Conservation (phyloP, 768 basidiomycete species). For the Collybiopsis luxurians region DNA sequence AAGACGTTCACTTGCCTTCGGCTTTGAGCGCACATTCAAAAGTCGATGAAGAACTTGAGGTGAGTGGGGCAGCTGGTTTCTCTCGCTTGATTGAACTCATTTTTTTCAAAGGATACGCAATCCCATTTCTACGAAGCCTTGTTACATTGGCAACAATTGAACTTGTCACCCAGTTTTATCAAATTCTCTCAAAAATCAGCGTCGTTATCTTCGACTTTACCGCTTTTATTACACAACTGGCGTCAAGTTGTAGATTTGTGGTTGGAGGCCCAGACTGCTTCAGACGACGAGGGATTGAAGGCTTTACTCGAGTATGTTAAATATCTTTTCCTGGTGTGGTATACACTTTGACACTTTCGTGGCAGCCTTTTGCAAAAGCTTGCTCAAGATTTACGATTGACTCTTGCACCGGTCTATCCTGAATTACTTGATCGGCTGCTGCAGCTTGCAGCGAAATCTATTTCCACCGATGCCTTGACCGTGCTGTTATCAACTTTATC, state of each 20-base stretch:
- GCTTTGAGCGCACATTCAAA: slow-evolving; percentile 33
- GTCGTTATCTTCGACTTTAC: slow-evolving; percentile 68
- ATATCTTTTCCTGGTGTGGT: not conserved
- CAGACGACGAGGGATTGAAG: slow-evolving; percentile 71
- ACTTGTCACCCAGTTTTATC: slow-evolving; percentile 73
- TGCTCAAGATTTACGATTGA: slow-evolving; percentile 77
- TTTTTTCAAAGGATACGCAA: slow-evolving; percentile 56
- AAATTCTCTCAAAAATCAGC: slow-evolving; percentile 62
- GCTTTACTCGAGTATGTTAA: slow-evolving; percentile 67
- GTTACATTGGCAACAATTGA: slow-evolving; percentile 76
- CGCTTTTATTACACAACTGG: slow-evolving; percentile 80
- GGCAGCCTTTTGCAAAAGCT: slow-evolving; percentile 74
- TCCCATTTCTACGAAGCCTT: slow-evolving; percentile 78
- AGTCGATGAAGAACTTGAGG: slow-evolving; percentile 45
- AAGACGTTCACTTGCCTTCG: slow-evolving; percentile 50
- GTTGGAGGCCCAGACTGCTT: slow-evolving; percentile 50
- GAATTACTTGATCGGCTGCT: slow-evolving; percentile 56
- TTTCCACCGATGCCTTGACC: slow-evolving; percentile 60
- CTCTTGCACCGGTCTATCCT: slow-evolving; percentile 61
- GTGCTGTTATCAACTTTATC: slow-evolving; percentile 67
- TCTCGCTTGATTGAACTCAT: not conserved
- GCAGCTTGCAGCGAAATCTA: slow-evolving; percentile 50
- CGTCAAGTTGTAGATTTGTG: slow-evolving; percentile 64
- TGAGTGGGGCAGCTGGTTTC: slow-evolving; percentile 16
- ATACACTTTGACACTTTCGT: slow-evolving; percentile 10